Conservation (phyloP, 2,329 filamentous ascomycete species). For the Hymenoscyphus scutula region DNA sequence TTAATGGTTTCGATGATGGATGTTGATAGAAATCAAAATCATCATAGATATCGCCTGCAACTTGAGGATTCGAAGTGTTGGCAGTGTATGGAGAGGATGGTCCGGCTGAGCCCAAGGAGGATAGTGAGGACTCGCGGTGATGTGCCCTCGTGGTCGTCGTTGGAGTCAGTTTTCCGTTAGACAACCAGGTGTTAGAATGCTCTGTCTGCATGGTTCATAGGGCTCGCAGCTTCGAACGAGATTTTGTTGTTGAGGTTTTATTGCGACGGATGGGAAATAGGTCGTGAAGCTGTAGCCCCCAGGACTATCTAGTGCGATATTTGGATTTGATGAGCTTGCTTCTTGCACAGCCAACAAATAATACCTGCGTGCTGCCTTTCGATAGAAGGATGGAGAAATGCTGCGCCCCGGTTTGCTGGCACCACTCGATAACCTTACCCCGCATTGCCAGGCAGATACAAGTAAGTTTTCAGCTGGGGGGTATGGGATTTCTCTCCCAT, state of each 20-base stretch:
- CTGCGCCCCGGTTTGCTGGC: too few relatives aligned
- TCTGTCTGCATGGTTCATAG: conserved; percentile 31
- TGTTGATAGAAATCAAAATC: conserved; percentile 38
- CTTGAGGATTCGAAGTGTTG: conserved; percentile 56
- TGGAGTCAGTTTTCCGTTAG: conserved; percentile 37
- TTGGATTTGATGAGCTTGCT: background rate
- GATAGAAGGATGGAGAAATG: too few relatives aligned
- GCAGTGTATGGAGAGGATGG: conserved; percentile 57
- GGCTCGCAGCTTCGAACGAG: conserved; percentile 7
- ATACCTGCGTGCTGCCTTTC: too few relatives aligned
- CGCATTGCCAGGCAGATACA: too few relatives aligned
- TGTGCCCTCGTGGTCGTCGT: conserved; percentile 38
- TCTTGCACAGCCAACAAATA: background rate
- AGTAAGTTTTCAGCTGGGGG: too few relatives aligned
- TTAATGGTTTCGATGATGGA: conserved; percentile 34
- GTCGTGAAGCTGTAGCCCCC: too few relatives aligned
- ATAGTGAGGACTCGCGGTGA: conserved; percentile 60
- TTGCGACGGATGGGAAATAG: background rate
- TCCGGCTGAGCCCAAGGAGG: conserved; percentile 58
- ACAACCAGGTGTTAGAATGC: conserved; percentile 30
- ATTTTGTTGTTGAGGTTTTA: background rate
- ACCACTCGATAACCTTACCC: too few relatives aligned
- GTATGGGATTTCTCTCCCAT: too few relatives aligned
- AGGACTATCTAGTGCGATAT: background rate
- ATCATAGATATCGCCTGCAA: conserved; percentile 48